These are phyloP conservation scores for Colletotrichum somersetense DNA, from an alignment of 2,329 filamentous ascomycete genomes.

Conservation along the genomic window DNA sequence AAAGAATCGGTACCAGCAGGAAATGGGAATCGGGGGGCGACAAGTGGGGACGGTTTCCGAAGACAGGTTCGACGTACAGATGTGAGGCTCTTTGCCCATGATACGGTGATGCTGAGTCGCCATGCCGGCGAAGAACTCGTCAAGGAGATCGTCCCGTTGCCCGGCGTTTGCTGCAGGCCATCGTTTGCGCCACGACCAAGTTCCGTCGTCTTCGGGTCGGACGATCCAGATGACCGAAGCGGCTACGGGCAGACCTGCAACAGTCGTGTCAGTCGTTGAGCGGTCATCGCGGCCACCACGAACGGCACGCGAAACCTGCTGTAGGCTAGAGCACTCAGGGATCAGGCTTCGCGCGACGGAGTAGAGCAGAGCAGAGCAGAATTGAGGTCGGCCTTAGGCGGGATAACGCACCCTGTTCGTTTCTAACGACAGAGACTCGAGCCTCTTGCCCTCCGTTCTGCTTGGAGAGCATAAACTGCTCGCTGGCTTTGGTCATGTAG, in stretches of 20 bases:
- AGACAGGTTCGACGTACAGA: slow-evolving; percentile 37
- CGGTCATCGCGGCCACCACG: background rate
- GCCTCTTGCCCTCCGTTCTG: slow-evolving; percentile 24
- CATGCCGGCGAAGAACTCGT: slow-evolving; percentile 42
- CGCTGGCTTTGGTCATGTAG: slow-evolving; percentile 27
- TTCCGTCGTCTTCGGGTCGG: slow-evolving; percentile 30
- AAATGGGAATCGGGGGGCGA: background rate
- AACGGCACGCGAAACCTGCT: background rate
- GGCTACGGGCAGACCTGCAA: slow-evolving; percentile 17
- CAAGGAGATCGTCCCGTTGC: slow-evolving; percentile 36
- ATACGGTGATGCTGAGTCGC: slow-evolving; percentile 38
- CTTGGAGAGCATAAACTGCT: slow-evolving; percentile 33
- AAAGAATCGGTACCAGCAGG: no score
- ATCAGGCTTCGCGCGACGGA: slow-evolving; percentile 1
- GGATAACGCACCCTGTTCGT: slow-evolving; percentile 17
- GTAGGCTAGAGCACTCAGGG: background rate
- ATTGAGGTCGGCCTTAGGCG: background rate
- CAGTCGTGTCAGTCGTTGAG: background rate
- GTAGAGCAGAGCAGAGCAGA: background rate
- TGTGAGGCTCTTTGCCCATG: slow-evolving; percentile 39
- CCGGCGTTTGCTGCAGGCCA: slow-evolving; percentile 35
- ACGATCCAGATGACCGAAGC: slow-evolving; percentile 36
- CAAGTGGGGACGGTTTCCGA: no score
- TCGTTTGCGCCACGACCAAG: slow-evolving; percentile 37
- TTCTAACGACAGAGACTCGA: slow-evolving; percentile 32